Evolutionary conservation across 2,329 filamentous ascomycete species (phyloP), one percentile per base, ranked within the genome.

Genomic region (Zymoseptoria crescenta): DNA sequence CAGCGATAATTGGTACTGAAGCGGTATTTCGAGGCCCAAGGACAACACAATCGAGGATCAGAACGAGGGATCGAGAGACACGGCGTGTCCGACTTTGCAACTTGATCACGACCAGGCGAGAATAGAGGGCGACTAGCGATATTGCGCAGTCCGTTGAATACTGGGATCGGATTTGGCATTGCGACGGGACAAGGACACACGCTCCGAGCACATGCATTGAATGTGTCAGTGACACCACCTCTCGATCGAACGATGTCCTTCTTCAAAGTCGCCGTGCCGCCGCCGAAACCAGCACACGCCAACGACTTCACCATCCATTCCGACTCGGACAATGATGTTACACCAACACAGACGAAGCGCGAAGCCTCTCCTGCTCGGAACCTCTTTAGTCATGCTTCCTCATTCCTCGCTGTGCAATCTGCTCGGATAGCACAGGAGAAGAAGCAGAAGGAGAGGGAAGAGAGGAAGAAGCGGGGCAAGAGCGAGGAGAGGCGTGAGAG

Each of bases 331-430:
- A 45, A 16, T 16, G 35, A n/a, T 16, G 24, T 24, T 24, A n/a
- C 35, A 45, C 35, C 35, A 13, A 45, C 35, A 16, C 48, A 49
- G 19, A 48, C 13, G n/a, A 48, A 52, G 29, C 7, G 64, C 66
- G 28, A 65, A 64, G 29, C 52, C 62, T 45, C 62, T 62, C 2
- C 41, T 55, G 16, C 29, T 41, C 28, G 52, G 57, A 56, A 75
- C 64, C 71, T 79, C 28, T 80, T 80, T 64, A 77, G 74, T 56
- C 76, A 77, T 57, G 74, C 75, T 2, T 71, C 68, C 21, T 65
- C 66, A 8, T 77, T 74, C 65, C 62, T 66, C 19, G 70, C 74
- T 8, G 68, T 77, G 13, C 55, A 62, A 35, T 56, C 54, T 20
- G 63, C 65, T 19, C 56, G 57, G 35, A 55, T 61, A 21, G 62